Percentiles rank a stretch among this genome's conserved stretches.
Conservation (phyloP, 2,329 filamentous ascomycete genomes). For the Pseudomassariella vexata region DNA sequence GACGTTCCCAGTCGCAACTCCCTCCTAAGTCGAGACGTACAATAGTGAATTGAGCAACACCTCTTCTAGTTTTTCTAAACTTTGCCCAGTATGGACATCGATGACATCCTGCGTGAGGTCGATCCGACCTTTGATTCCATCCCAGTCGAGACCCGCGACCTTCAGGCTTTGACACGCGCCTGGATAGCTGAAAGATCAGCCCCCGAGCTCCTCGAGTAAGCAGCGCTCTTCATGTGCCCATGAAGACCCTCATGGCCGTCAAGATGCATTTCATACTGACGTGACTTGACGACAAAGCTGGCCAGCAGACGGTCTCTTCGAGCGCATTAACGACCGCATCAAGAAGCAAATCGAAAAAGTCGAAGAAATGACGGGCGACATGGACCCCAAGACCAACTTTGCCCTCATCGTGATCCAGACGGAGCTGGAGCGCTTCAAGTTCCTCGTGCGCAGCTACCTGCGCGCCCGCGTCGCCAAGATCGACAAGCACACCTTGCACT, state of each 20-base stretch:
- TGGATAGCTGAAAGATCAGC: constrained; percentile 91
- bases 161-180: constrained; percentile 82
- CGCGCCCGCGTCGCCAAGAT: constrained; percentile 87
- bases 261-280: not conserved
- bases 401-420: constrained; percentile 92
- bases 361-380: constrained; percentile 72
- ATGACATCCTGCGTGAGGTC: constrained; percentile 72
- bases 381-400: constrained; percentile 90
- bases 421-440: constrained; percentile 91
- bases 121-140: constrained; percentile 52
- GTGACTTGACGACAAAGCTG: constrained; percentile 40
- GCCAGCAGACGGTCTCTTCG: constrained; percentile 69
- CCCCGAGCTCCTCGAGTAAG: constrained; percentile 80
- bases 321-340: constrained; percentile 70
- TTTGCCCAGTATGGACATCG: constrained; percentile 62
- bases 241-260: not conserved
- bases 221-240: constrained; percentile 1
- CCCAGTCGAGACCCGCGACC: constrained; percentile 61
- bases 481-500: constrained; percentile 70
- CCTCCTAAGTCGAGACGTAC: no score
- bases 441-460: constrained; percentile 76
- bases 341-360: constrained; percentile 65
- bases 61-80: no score
- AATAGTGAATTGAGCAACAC: no score
- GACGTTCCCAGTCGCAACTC: no score